A percentile compares a stretch with the other conserved stretches of the same genome.
phyloP scores from a whole-genome alignment of 257 asterid species.

The Solanum etuberosum region DNA sequence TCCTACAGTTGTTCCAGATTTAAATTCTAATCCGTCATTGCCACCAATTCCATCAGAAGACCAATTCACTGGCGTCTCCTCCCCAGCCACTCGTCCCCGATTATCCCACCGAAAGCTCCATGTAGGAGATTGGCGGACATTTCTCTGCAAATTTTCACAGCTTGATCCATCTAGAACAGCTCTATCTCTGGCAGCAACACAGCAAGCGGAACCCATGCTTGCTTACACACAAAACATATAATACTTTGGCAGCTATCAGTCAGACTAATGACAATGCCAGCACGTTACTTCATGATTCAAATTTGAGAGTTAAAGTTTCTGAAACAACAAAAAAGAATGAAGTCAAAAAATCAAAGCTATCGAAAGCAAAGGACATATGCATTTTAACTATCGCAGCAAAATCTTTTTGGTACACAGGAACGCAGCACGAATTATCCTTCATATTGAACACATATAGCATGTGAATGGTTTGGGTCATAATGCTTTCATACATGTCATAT shows the following conservation, averaged over 20 bases:
- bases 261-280: not conserved
- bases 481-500: not conserved
- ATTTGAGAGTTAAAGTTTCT: not conserved
- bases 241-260: not conserved
- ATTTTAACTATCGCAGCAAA: not conserved
- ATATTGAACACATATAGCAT: not conserved
- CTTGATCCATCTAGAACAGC: slow-evolving; percentile 50
- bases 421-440: not conserved
- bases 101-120: slow-evolving; percentile 98
- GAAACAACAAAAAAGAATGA: not conserved
- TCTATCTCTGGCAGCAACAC: slow-evolving; percentile 76
- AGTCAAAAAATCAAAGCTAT: not conserved
- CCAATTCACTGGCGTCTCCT: slow-evolving; percentile 60
- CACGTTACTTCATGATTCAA: slow-evolving; percentile 3
- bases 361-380: not conserved
- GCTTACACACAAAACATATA: slow-evolving; percentile 18
- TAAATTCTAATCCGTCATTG: slow-evolving; percentile 30
- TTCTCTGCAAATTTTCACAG: slow-evolving; percentile 51
- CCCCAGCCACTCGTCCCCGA: slow-evolving; percentile 89
- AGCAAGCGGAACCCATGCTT: slow-evolving; percentile 94
- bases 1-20: slow-evolving; percentile 50
- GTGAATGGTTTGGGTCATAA: not conserved
- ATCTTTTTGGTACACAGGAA: not conserved
- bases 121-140: slow-evolving; percentile 61
- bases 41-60: slow-evolving; percentile 32